phyloP scores from a whole-genome alignment of 2,329 filamentous ascomycete species.

The Cercospora sp. region DNA sequence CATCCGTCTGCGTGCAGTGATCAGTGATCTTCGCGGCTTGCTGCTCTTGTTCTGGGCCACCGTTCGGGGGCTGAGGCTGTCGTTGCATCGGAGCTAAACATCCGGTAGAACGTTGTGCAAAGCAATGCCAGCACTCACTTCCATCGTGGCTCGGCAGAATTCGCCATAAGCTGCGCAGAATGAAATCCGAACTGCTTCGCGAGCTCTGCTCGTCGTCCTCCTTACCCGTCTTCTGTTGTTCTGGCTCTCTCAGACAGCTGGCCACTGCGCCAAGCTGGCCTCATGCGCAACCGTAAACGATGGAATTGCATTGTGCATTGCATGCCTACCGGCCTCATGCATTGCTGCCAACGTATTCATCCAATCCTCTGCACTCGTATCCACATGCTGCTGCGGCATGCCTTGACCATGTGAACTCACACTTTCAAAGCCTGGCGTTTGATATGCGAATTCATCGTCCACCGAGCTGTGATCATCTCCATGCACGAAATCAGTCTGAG shows the following conservation, averaged over 20 bases:
- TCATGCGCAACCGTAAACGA: slow-evolving; percentile 18
- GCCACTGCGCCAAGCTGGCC: slow-evolving; percentile 14
- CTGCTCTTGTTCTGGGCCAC: not conserved
- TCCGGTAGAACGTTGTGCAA: not conserved
- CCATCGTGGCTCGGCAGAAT: not conserved
- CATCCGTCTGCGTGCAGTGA: not conserved
- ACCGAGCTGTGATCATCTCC: slow-evolving; percentile 5
- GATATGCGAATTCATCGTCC: slow-evolving; percentile 15
- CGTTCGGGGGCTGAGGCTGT: not conserved
- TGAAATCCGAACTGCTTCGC: not conserved
- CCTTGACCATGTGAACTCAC: not conserved
- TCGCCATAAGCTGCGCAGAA: not conserved
- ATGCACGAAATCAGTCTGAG: slow-evolving; percentile 2
- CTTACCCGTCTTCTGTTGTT: not conserved
- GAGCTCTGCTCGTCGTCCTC: not conserved
- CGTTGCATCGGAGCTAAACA: not conserved
- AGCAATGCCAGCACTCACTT: not conserved
- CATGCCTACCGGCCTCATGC: slow-evolving; percentile 16
- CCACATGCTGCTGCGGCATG: slow-evolving; percentile 14
- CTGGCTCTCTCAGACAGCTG: slow-evolving; percentile 1
- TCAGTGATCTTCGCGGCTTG: not conserved
- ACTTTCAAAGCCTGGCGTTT: not conserved
- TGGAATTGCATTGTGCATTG: slow-evolving; percentile 13
- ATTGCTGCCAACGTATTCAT: slow-evolving; percentile 18
- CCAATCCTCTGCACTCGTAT: slow-evolving; percentile 19